phyloP scores from a whole-genome alignment of 495 filamentous ascomycete genomes.

The Trichoderma asperelloides region DNA sequence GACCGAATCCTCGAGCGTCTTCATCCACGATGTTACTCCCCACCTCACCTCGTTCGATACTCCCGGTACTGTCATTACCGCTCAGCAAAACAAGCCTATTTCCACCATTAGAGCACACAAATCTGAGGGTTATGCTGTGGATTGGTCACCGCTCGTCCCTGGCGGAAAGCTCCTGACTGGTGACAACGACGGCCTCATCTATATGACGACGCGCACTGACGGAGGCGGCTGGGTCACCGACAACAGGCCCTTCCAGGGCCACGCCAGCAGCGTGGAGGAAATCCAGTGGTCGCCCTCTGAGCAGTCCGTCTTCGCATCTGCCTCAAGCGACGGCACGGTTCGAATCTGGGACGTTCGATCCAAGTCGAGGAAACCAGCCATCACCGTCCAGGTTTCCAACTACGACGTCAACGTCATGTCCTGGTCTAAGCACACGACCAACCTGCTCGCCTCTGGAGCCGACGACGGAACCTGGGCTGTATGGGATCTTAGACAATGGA shows the following conservation, averaged over 20 bases:
- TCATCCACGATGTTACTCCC: slow-evolving; percentile 87
- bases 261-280: slow-evolving; percentile 82
- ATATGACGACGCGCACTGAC: slow-evolving; percentile 72
- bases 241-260: slow-evolving; percentile 68
- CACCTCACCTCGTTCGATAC: slow-evolving; percentile 81
- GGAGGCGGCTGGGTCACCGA: slow-evolving; percentile 84
- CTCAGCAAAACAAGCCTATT: slow-evolving; percentile 75
- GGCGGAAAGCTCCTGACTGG: slow-evolving; percentile 81
- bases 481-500: slow-evolving; percentile 95
- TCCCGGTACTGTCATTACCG: slow-evolving; percentile 69
- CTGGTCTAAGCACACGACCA: slow-evolving; percentile 78
- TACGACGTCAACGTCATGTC: slow-evolving; percentile 93
- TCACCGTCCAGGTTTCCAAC: slow-evolving; percentile 74
- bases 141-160: slow-evolving; percentile 75
- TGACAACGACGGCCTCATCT: slow-evolving; percentile 85
- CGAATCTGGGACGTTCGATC: slow-evolving; percentile 92
- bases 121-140: slow-evolving; percentile 85
- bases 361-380: slow-evolving; percentile 73
- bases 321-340: slow-evolving; percentile 85
- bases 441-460: slow-evolving; percentile 85
- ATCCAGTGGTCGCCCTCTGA: slow-evolving; percentile 94
- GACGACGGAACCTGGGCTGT: slow-evolving; percentile 94
- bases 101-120: slow-evolving; percentile 85
- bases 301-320: slow-evolving; percentile 84
- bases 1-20: slow-evolving; percentile 77